Evolutionary conservation across 768 basidiomycete genomes (phyloP).

Genomic region (Amyloporia xantha): DNA sequence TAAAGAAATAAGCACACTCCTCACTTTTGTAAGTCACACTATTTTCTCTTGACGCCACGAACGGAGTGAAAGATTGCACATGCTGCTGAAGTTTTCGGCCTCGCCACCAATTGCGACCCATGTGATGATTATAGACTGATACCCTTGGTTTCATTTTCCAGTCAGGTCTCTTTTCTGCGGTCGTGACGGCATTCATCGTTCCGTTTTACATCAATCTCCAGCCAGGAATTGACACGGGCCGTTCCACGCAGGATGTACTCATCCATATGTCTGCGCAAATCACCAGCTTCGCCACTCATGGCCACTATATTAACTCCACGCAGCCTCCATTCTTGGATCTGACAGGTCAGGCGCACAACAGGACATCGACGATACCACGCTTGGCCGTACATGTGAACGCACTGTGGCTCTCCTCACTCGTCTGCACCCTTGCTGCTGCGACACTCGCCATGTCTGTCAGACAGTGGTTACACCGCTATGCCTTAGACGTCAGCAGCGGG

Average conservation of each 20-base stretch:
- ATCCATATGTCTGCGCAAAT: constrained; percentile 6
- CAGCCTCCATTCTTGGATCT: background rate
- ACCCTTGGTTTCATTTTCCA: background rate
- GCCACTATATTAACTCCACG: background rate
- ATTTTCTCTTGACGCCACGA: background rate
- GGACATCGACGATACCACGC: background rate
- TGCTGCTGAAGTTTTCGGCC: no score
- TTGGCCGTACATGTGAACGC: constrained; percentile 12
- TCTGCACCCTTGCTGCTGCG: constrained; percentile 18
- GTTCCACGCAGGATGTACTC: no score
- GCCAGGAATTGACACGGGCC: background rate
- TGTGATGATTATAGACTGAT: no score
- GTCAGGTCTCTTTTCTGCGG: constrained; percentile 21
- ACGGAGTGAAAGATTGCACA: no score
- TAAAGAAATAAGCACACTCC: constrained; percentile 16
- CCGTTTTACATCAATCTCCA: constrained; percentile 14
- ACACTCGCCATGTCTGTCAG: constrained; percentile 19
- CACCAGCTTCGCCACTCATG: background rate
- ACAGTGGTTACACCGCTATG: constrained; percentile 16
- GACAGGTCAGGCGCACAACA: background rate
- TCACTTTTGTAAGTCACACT: constrained; percentile 17
- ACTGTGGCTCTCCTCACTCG: constrained; percentile 20
- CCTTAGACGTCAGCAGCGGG: constrained; percentile 3
- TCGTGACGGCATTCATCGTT: constrained; percentile 18
- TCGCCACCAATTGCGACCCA: no score